A percentile compares a stretch with the other conserved stretches of the same genome.
Conservation (phyloP, 495 filamentous ascomycete species). For the Chaetomium cochliodes region DNA sequence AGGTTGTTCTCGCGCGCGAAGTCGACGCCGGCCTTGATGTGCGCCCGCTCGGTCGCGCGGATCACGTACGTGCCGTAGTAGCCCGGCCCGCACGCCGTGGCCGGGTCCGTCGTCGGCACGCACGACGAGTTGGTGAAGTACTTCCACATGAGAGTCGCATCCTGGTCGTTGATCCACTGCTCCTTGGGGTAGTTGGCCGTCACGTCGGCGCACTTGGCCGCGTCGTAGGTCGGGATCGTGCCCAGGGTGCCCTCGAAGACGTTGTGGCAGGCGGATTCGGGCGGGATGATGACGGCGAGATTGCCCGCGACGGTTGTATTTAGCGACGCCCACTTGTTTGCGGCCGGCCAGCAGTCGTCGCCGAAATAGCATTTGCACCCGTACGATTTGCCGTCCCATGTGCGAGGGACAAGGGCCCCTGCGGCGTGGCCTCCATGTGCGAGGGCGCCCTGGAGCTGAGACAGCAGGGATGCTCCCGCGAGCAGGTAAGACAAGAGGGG, state of each 20-base stretch:
- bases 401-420: neutral
- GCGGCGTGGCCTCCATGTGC: neutral
- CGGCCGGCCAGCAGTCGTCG: constrained; percentile 39
- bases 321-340: constrained; percentile 16
- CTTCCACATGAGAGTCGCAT: constrained; percentile 30
- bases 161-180: constrained; percentile 34
- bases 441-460: too few relatives aligned
- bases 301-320: too few relatives aligned
- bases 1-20: constrained; percentile 57
- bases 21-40: constrained; percentile 50
- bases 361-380: constrained; percentile 39
- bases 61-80: constrained; percentile 54
- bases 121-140: constrained; percentile 46
- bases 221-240: constrained; percentile 33
- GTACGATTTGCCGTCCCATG: neutral
- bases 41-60: constrained; percentile 40
- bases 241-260: constrained; percentile 24
- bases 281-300: too few relatives aligned
- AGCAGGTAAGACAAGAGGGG: too few relatives aligned
- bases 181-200: constrained; percentile 32
- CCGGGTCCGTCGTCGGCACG: constrained; percentile 46
- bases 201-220: constrained; percentile 29
- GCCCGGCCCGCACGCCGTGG: constrained; percentile 53
- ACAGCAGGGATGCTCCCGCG: too few relatives aligned
- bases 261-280: too few relatives aligned